phyloP scores from a whole-genome alignment of 179 eudicot genomes.

The Silene noctiflora region DNA sequence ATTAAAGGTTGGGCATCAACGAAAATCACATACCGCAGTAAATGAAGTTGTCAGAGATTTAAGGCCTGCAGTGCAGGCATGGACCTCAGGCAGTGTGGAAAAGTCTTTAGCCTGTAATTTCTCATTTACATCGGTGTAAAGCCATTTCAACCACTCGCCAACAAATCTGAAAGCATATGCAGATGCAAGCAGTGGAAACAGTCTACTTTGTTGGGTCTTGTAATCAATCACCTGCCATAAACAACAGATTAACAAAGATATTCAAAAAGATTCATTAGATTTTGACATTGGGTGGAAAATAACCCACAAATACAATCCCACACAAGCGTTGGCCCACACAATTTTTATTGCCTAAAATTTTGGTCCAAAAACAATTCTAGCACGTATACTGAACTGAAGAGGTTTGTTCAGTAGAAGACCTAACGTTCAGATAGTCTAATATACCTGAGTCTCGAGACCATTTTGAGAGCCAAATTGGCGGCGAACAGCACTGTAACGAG shows the following conservation, averaged over 20 bases:
- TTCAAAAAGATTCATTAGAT: too few species aligned
- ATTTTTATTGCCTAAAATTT: too few species aligned
- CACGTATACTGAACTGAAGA: too few species aligned
- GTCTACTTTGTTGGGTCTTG: constrained; percentile 95
- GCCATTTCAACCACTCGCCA: constrained; percentile 94
- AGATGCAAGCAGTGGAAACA: constrained; percentile 95
- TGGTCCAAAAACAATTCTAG: too few species aligned
- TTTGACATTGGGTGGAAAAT: too few species aligned
- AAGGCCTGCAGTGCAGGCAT: constrained; percentile 97
- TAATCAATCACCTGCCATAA: constrained; percentile 80
- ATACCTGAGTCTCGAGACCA: constrained; percentile 94
- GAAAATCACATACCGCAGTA: constrained; percentile 69
- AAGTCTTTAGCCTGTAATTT: constrained; percentile 84
- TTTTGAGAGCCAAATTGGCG: constrained; percentile 85
- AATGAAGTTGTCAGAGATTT: constrained; percentile 89
- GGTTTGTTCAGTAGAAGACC: too few species aligned
- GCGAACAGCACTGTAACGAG: constrained; percentile 95
- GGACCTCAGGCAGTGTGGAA: constrained; percentile 95
- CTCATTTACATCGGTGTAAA: constrained; percentile 76
- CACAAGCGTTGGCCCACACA: too few species aligned
- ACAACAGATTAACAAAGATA: constrained; percentile 3
- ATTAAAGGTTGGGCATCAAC: too few species aligned
- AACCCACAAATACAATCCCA: too few species aligned
- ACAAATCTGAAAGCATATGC: constrained; percentile 96
- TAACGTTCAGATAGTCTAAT: too few species aligned